Conservation (phyloP, 768 basidiomycete genomes). For the Sarcomyxa edulis region DNA sequence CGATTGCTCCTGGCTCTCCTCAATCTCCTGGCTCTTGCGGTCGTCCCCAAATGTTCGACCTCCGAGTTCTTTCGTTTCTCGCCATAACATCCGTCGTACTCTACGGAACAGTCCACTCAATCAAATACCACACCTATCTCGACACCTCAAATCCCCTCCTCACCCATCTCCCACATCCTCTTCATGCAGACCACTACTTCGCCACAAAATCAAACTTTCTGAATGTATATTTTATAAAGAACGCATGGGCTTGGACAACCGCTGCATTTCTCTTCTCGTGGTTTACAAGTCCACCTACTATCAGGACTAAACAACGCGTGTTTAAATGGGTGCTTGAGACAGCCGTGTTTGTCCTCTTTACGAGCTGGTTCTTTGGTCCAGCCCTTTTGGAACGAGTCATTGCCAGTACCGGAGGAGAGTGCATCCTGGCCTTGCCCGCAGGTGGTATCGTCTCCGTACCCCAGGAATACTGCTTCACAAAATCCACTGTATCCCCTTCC, state of each 20-base stretch:
- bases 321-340: constrained; percentile 56
- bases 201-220: constrained; percentile 77
- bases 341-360: constrained; percentile 67
- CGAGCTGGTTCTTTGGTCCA: constrained; percentile 87
- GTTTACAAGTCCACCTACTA: constrained; percentile 46
- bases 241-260: constrained; percentile 89
- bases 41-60: constrained; percentile 21
- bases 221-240: constrained; percentile 86
- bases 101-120: constrained; percentile 62
- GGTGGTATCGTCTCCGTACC: constrained; percentile 53
- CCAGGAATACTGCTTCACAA: constrained; percentile 48
- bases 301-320: constrained; percentile 36
- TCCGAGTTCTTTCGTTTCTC: constrained; percentile 27
- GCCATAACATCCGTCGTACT: constrained; percentile 42
- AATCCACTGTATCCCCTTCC: constrained; percentile 43
- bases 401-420: constrained; percentile 68
- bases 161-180: constrained; percentile 63
- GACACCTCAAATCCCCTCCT: constrained; percentile 80
- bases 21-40: too few species aligned
- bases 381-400: constrained; percentile 65
- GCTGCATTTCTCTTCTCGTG: constrained; percentile 55
- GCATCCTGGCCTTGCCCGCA: constrained; percentile 57
- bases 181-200: constrained; percentile 61
- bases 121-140: constrained; percentile 63
- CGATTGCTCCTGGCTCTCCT: too few species aligned